These are phyloP conservation scores for Trichophyton mentagrophytes DNA, from an alignment of 2,329 filamentous ascomycete species.

Conservation along the genomic window DNA sequence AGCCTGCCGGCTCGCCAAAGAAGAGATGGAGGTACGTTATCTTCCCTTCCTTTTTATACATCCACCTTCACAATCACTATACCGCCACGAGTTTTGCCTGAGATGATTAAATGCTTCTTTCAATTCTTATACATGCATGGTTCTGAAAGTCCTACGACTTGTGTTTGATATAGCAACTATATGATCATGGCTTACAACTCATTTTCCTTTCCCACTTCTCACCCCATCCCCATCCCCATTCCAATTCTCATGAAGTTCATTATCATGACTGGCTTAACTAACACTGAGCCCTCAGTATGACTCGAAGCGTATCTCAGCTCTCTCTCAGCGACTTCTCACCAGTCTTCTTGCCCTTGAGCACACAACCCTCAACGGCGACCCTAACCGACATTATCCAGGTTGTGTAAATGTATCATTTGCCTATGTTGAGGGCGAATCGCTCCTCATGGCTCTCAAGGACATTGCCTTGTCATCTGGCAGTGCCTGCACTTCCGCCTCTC, in stretches of 20 bases:
- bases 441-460: conserved; percentile 96
- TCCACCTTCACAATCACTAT: background rate
- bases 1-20: conserved; percentile 78
- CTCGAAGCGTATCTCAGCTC: conserved; percentile 62
- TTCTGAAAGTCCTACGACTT: conserved; percentile 51
- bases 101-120: conserved; percentile 67
- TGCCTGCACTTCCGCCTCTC: conserved; percentile 89
- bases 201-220: conserved; percentile 11
- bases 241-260: conserved; percentile 1
- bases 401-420: conserved; percentile 98
- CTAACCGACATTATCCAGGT: conserved; percentile 74
- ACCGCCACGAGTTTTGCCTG: conserved; percentile 13
- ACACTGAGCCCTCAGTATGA: conserved; percentile 56
- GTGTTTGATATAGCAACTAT: conserved; percentile 55
- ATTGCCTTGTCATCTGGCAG: conserved; percentile 94
- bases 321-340: conserved; percentile 72
- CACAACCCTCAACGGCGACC: conserved; percentile 79
- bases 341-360: conserved; percentile 84
- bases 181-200: conserved; percentile 37
- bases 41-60: conserved; percentile 10
- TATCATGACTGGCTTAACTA: background rate
- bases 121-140: conserved; percentile 69
- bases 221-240: too few species aligned
- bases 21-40: conserved; percentile 72
- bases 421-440: conserved; percentile 94